These are phyloP conservation scores for Purpureocillium lavendulum DNA, from an alignment of 2,329 filamentous ascomycete species.

Conservation along the genomic window DNA sequence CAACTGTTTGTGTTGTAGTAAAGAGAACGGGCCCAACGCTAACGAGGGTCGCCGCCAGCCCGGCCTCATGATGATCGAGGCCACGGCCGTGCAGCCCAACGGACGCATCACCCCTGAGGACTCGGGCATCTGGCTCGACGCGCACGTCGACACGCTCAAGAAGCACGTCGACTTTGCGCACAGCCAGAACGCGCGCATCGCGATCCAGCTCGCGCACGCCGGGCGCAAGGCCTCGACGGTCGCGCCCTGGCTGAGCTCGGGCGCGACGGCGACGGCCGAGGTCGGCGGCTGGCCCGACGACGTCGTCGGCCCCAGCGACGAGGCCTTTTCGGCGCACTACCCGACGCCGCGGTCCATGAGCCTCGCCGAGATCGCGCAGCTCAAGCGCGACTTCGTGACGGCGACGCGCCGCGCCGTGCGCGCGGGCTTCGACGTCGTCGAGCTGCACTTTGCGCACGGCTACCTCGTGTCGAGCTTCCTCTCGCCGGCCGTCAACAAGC, in stretches of 20 bases:
- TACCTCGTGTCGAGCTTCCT: constrained; percentile 67
- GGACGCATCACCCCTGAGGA: constrained; percentile 68
- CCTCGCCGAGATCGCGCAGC: constrained; percentile 51
- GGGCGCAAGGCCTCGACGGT: constrained; percentile 53
- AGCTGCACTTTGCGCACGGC: constrained; percentile 72
- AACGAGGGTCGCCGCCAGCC: constrained; percentile 20
- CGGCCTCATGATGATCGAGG: constrained; percentile 60
- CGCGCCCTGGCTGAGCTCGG: constrained; percentile 56
- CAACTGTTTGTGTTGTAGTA: too few relatives aligned
- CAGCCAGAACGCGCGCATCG: constrained; percentile 52
- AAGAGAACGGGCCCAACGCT: not conserved
- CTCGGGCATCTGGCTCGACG: constrained; percentile 61
- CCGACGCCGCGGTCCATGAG: constrained; percentile 58
- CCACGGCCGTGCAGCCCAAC: constrained; percentile 56
- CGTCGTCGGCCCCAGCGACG: constrained; percentile 35
- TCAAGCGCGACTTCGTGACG: constrained; percentile 53
- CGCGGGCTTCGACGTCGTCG: constrained; percentile 60
- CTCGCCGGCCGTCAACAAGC: constrained; percentile 59
- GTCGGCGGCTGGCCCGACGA: constrained; percentile 44
- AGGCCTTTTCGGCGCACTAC: constrained; percentile 50
- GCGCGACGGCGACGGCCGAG: constrained; percentile 38
- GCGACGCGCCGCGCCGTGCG: constrained; percentile 47
- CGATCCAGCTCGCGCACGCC: constrained; percentile 67
- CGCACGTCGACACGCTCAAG: constrained; percentile 52
- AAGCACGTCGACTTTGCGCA: constrained; percentile 53